These are phyloP conservation scores for Claviceps fusiformis DNA, from an alignment of 2,329 filamentous ascomycete species.

Conservation along the genomic window DNA sequence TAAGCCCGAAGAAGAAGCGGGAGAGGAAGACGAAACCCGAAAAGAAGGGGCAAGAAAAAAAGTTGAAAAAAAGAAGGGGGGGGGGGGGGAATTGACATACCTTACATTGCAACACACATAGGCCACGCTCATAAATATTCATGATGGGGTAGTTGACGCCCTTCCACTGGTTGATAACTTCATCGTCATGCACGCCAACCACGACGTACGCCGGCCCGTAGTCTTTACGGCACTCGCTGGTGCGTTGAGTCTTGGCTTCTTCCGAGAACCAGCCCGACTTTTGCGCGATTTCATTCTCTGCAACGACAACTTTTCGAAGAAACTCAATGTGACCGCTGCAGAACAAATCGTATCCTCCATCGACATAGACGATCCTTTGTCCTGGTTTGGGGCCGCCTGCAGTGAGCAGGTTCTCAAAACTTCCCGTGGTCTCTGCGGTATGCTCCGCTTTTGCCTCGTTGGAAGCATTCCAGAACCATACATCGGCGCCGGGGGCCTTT, in stretches of 20 bases:
- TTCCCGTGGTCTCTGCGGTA: conserved; percentile 44
- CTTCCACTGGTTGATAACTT: conserved; percentile 92
- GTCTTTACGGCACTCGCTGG: conserved; percentile 46
- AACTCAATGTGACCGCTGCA: conserved; percentile 97
- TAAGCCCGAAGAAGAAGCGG: neutral
- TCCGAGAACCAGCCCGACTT: conserved; percentile 62
- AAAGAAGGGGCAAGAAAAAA: no score
- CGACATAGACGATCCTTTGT: conserved; percentile 84
- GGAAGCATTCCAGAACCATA: conserved; percentile 68
- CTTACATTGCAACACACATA: conserved; percentile 90
- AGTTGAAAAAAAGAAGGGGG: no score
- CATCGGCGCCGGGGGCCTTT: conserved; percentile 61
- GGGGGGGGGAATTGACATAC: conserved; percentile 31
- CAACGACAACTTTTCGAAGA: conserved; percentile 58
- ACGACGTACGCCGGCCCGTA: conserved; percentile 80
- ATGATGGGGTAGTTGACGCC: conserved; percentile 98
- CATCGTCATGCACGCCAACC: conserved; percentile 86
- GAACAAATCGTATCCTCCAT: conserved; percentile 93
- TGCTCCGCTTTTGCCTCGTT: conserved; percentile 30
- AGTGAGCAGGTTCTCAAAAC: conserved; percentile 53
- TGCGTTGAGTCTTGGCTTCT: conserved; percentile 48
- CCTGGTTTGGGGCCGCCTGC: conserved; percentile 61
- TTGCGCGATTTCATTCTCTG: conserved; percentile 56
- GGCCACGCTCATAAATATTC: conserved; percentile 93
- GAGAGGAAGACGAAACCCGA: neutral